Evolutionary conservation across 768 basidiomycete genomes (phyloP).

Genomic region (Cubamyces lactineus): DNA sequence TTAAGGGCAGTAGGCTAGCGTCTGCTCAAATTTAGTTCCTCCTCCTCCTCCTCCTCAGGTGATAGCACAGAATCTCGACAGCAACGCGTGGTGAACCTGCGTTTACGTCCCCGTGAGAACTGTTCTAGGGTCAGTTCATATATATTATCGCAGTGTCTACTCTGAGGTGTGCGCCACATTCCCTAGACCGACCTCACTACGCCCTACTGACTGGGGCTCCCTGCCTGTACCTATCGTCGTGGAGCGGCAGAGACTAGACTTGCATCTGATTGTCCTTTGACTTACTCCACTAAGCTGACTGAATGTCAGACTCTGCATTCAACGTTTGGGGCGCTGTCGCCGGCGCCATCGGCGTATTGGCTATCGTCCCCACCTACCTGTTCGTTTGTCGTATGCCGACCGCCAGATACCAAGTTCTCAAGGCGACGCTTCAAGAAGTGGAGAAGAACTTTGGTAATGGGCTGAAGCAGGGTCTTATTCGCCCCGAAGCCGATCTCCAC

Average conservation of each 20-base stretch:
- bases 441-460: background rate
- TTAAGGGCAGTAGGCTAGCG: too few relatives aligned
- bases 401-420: background rate
- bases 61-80: too few relatives aligned
- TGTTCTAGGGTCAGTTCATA: too few relatives aligned
- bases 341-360: background rate
- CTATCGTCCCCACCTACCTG: background rate
- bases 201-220: too few relatives aligned
- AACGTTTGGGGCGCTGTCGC: slow-evolving; percentile 15
- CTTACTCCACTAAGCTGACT: too few relatives aligned
- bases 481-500: background rate
- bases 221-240: background rate
- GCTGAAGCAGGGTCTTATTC: slow-evolving; percentile 3
- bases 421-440: background rate
- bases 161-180: too few relatives aligned
- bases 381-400: background rate
- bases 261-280: background rate
- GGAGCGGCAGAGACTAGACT: background rate
- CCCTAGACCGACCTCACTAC: too few relatives aligned
- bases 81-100: too few relatives aligned
- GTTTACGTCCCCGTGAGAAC: too few relatives aligned
- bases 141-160: too few relatives aligned
- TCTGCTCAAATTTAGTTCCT: too few relatives aligned
- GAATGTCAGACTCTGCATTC: slow-evolving; percentile 1
- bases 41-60: too few relatives aligned